Evolutionary conservation across 2,329 filamentous ascomycete genomes (phyloP).

Genomic region (Furcasterigmium sp.): DNA sequence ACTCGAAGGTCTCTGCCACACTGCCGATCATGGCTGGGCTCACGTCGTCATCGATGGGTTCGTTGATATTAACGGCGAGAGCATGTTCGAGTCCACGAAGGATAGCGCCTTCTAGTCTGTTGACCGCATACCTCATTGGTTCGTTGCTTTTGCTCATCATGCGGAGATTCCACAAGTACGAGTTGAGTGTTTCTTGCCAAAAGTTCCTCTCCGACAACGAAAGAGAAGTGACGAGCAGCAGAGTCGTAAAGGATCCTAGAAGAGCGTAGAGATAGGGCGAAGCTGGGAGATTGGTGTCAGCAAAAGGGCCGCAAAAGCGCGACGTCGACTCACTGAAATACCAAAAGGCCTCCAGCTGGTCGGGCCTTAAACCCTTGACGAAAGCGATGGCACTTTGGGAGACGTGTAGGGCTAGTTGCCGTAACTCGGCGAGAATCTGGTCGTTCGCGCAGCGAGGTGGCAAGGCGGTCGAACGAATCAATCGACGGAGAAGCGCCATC

Average conservation of each 20-base stretch:
- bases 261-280: slow-evolving; percentile 33
- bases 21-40: slow-evolving; percentile 21
- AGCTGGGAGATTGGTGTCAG: slow-evolving; percentile 5
- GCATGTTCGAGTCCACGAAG: slow-evolving; percentile 29
- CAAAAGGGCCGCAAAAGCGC: no score
- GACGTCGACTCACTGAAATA: no score
- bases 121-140: slow-evolving; percentile 29
- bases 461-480: slow-evolving; percentile 29
- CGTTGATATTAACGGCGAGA: slow-evolving; percentile 25
- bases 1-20: slow-evolving; percentile 20
- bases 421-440: slow-evolving; percentile 20
- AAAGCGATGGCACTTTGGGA: slow-evolving; percentile 16
- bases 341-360: no score
- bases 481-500: slow-evolving; percentile 38
- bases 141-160: slow-evolving; percentile 29
- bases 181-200: slow-evolving; percentile 27
- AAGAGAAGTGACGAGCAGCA: slow-evolving; percentile 27
- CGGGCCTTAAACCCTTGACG: no score
- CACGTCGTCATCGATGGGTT: slow-evolving; percentile 21
- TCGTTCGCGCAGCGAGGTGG: slow-evolving; percentile 21
- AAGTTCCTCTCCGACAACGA: slow-evolving; percentile 23
- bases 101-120: slow-evolving; percentile 29
- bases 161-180: slow-evolving; percentile 26
- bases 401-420: slow-evolving; percentile 23
- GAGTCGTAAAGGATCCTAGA: slow-evolving; percentile 30